Evolutionary conservation across 75 land plant genomes (phyloP), one percentile per base, ranked within the genome.

Genomic region (Picea glauca): DNA sequence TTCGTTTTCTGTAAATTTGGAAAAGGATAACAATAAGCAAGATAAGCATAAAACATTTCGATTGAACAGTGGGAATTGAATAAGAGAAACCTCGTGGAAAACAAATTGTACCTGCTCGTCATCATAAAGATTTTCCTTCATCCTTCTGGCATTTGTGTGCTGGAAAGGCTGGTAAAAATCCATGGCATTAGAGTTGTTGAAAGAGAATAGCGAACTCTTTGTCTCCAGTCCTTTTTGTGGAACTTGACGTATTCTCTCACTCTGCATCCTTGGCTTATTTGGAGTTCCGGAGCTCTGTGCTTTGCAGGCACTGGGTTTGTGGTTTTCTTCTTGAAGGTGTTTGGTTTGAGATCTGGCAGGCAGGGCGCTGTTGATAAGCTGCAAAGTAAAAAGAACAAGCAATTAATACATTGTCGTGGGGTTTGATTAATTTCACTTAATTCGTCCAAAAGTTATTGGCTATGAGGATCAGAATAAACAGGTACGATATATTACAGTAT

Each of bases 301-400:
- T 38, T 68, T 68, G 73, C 5, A 35, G 73, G 23, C 38, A 43
- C n/a, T 18, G 50, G 73, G 54, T 68, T 40, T 68, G 50, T 20
- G 73, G 21, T 68, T 18, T 68, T 68, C 73, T 68, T 40, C 20
- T 12, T 40, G 50, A 68, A 68, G 50, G 50, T 40, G 73, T 68
- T 68, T 18, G 11, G 54, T 40, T 68, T 68, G 50, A 2, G 21
- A 40, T 68, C 50, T 68, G 73, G 54, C 9, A 50, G 54, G 54
- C 11, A 50, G 54, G 9, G 54, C 54, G 54, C 46, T 17, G 8
- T 68, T 20, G 15, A 68, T 68, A 18, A 40, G n/a, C 73, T 68
- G 73, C 20, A 54, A 40, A 33, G 21, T 50, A 50, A 20, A 38
- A 20, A 40, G 8, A 18, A 38, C 40, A 2, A 38, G 13, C 21